Conservation (phyloP, 805 yeast species). For the Cyberlindnera mrakii region DNA sequence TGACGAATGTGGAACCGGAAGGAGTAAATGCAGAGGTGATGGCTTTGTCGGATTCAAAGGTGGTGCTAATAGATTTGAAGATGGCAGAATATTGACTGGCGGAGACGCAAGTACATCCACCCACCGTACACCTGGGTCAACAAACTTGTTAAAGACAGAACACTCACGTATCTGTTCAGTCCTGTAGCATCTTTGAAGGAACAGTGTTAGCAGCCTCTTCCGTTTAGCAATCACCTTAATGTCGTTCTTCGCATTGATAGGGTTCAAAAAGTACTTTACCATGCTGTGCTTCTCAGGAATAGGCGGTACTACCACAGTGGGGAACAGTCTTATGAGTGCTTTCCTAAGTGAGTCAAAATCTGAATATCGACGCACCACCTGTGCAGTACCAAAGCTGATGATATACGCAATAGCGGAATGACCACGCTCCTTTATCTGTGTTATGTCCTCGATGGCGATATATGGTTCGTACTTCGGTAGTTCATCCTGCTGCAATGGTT, state of each 20-base stretch:
- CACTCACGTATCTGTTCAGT: conserved; percentile 51
- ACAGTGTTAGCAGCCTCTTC: conserved; percentile 67
- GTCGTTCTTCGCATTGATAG: conserved; percentile 37
- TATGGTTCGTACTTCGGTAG: conserved; percentile 1
- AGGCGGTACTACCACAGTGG: conserved; percentile 82
- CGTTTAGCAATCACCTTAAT: conserved; percentile 55
- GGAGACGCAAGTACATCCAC: conserved; percentile 60
- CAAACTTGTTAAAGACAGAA: conserved; percentile 64
- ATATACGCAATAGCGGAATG: conserved; percentile 73
- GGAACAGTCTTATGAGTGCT: conserved; percentile 65
- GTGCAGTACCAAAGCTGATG: conserved; percentile 46
- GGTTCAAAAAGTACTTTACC: conserved; percentile 37
- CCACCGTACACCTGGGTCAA: conserved; percentile 86
- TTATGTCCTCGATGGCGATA: conserved; percentile 19
- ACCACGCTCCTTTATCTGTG: conserved; percentile 58
- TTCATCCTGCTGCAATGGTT: background rate
- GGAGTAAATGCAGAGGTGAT: conserved; percentile 50
- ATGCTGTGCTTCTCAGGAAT: conserved; percentile 85
- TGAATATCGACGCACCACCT: conserved; percentile 77
- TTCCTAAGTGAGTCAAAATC: conserved; percentile 83
- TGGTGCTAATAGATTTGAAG: conserved; percentile 49
- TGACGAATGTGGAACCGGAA: conserved; percentile 53
- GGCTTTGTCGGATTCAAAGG: conserved; percentile 55
- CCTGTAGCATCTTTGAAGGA: conserved; percentile 67
- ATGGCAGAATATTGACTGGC: conserved; percentile 48